Conservation (phyloP, 2,329 filamentous ascomycete genomes). For the Cordyceps militaris region DNA sequence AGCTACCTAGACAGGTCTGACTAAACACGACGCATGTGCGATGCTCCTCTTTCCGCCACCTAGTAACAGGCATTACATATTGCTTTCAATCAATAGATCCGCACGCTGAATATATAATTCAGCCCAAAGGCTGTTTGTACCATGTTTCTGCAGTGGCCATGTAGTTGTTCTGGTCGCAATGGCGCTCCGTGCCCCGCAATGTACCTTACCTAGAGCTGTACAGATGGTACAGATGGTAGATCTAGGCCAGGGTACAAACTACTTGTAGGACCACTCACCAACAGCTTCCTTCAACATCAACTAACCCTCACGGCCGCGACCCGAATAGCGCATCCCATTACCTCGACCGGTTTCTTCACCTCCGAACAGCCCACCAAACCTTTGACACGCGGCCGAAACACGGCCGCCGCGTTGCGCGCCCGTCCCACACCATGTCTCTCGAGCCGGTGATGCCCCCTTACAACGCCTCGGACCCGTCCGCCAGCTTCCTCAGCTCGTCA, state of each 20-base stretch:
- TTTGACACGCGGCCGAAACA: background rate
- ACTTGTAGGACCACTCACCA: too few relatives aligned
- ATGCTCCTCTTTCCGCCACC: background rate
- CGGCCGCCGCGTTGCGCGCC: background rate
- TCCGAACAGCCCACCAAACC: background rate
- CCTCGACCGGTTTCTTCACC: background rate
- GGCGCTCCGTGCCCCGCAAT: too few relatives aligned
- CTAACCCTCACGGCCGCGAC: background rate
- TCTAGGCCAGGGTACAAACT: too few relatives aligned
- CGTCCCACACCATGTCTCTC: slow-evolving; percentile 55
- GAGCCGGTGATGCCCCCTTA: slow-evolving; percentile 61
- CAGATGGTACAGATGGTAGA: too few relatives aligned
- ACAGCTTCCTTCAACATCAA: background rate
- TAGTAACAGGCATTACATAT: background rate
- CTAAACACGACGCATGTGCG: background rate
- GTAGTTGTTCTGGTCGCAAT: too few relatives aligned
- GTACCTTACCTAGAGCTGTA: too few relatives aligned
- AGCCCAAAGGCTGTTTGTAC: too few relatives aligned
- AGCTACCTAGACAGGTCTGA: too few relatives aligned
- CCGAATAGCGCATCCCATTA: background rate
- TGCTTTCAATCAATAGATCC: too few relatives aligned
- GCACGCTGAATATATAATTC: too few relatives aligned
- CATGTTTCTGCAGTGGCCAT: too few relatives aligned
- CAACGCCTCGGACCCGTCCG: slow-evolving; percentile 65
- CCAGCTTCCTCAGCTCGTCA: slow-evolving; percentile 72